Conservation (phyloP, 495 filamentous ascomycete genomes). For the Trypethelium eluteriae region DNA sequence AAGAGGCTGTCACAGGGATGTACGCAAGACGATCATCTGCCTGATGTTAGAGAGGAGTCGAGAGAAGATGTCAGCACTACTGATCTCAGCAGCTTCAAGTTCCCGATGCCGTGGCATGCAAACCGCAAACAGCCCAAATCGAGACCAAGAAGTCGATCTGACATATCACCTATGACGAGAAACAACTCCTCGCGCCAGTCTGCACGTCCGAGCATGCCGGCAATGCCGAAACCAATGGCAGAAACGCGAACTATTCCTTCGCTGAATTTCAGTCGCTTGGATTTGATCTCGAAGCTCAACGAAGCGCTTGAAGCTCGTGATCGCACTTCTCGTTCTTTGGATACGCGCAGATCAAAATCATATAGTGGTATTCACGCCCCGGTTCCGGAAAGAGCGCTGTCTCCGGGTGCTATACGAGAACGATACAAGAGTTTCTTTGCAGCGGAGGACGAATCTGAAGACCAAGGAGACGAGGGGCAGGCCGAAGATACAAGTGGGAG, state of each 20-base stretch:
- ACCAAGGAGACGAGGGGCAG: neutral
- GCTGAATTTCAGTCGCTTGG: slow-evolving; percentile 37
- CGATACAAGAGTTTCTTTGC: slow-evolving; percentile 36
- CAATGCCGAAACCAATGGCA: slow-evolving; percentile 17
- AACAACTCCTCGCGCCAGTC: slow-evolving; percentile 25
- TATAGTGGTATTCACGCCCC: slow-evolving; percentile 27
- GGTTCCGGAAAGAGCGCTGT: slow-evolving; percentile 25
- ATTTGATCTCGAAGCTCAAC: slow-evolving; percentile 34
- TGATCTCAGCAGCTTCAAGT: slow-evolving; percentile 26
- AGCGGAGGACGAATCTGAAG: slow-evolving; percentile 28
- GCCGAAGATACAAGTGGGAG: neutral
- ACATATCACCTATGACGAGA: slow-evolving; percentile 19
- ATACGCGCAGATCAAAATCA: slow-evolving; percentile 22
- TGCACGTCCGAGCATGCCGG: slow-evolving; percentile 12
- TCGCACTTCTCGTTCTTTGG: slow-evolving; percentile 26
- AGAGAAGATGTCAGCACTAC: slow-evolving; percentile 35
- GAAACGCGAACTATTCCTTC: slow-evolving; percentile 33
- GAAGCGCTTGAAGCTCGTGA: slow-evolving; percentile 28
- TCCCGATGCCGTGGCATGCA: slow-evolving; percentile 20
- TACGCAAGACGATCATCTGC: slow-evolving; percentile 22
- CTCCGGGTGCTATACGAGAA: slow-evolving; percentile 29
- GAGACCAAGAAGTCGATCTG: slow-evolving; percentile 27
- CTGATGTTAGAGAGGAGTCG: slow-evolving; percentile 36
- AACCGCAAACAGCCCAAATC: slow-evolving; percentile 21
- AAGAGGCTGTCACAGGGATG: slow-evolving; percentile 6